phyloP scores from a whole-genome alignment of 768 basidiomycete species.

The Dioszegia aurantiaca region DNA sequence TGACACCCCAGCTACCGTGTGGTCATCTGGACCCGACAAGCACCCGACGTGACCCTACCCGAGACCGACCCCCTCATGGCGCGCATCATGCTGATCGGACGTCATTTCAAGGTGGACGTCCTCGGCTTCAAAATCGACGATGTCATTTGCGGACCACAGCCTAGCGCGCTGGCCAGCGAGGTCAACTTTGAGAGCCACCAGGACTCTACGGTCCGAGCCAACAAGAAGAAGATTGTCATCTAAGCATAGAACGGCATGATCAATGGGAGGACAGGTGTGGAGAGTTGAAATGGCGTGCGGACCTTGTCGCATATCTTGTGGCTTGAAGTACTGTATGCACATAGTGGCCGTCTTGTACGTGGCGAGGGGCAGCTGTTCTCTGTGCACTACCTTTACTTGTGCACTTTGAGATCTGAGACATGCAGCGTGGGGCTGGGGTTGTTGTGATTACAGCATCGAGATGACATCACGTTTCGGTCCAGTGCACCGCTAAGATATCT shows the following conservation, averaged over 20 bases:
- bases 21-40: conserved; percentile 93
- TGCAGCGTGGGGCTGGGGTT: neutral
- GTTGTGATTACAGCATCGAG: conserved; percentile 7
- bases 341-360: conserved; percentile 6
- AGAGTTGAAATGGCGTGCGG: neutral
- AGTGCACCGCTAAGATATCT: neutral
- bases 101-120: conserved; percentile 86
- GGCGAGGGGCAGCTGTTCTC: no score
- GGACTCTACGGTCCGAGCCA: conserved; percentile 43
- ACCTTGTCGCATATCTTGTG: no score
- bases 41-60: conserved; percentile 56
- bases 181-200: conserved; percentile 93
- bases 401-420: no score
- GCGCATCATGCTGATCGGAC: conserved; percentile 78
- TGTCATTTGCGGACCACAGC: conserved; percentile 71
- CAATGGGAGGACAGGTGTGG: neutral
- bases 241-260: no score
- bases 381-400: no score
- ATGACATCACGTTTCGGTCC: conserved; percentile 11
- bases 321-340: no score
- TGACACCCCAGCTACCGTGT: conserved; percentile 80
- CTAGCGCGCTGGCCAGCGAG: conserved; percentile 60
- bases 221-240: conserved; percentile 21
- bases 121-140: conserved; percentile 74
- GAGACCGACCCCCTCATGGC: conserved; percentile 62